These are phyloP conservation scores for Pythium aristosporum DNA, from an alignment of 352 stramenopile species.

Conservation along the genomic window DNA sequence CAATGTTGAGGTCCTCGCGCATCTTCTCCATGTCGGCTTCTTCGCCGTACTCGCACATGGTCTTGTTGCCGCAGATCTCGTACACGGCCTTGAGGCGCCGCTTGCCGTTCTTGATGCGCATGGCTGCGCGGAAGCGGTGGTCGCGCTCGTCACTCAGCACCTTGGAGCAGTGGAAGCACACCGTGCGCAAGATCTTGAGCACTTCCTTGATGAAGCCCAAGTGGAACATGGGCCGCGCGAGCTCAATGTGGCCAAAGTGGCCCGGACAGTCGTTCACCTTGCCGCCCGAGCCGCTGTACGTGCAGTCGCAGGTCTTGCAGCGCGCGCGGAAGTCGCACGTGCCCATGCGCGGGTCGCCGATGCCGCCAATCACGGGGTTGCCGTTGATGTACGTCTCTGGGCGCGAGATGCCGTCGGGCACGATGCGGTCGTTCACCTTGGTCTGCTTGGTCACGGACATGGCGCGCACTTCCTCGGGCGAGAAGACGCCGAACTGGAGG, in stretches of 20 bases:
- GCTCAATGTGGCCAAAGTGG: conserved; percentile 99
- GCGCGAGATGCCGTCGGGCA: conserved; percentile 94
- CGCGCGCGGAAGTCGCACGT: conserved; percentile 87
- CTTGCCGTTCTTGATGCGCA: conserved; percentile 89
- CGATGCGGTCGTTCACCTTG: conserved; percentile 96
- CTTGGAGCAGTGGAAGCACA: conserved; percentile 98
- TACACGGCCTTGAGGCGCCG: conserved; percentile 94
- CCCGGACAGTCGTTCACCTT: conserved; percentile 97
- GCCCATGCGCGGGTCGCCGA: conserved; percentile 98
- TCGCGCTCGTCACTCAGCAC: conserved; percentile 92
- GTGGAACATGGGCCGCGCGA: conserved; percentile 97
- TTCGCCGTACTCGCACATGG: conserved; percentile 85
- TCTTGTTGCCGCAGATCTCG: conserved; percentile 91
- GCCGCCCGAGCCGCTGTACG: conserved; percentile 88
- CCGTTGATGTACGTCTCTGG: conserved; percentile 89
- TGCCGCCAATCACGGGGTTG: conserved; percentile 96
- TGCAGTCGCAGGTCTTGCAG: conserved; percentile 93
- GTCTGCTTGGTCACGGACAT: conserved; percentile 89
- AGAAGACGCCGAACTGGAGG: conserved; percentile 98
- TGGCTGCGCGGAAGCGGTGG: conserved; percentile 75
- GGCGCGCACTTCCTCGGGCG: conserved; percentile 96
- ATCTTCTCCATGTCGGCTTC: conserved; percentile 89
- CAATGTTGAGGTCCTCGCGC: conserved; percentile 84
- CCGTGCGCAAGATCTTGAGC: conserved; percentile 91
- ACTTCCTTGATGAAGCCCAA: conserved; percentile 97